These are phyloP conservation scores for Botryotinia narcissicola DNA, from an alignment of 2,329 filamentous ascomycete genomes.

Conservation along the genomic window DNA sequence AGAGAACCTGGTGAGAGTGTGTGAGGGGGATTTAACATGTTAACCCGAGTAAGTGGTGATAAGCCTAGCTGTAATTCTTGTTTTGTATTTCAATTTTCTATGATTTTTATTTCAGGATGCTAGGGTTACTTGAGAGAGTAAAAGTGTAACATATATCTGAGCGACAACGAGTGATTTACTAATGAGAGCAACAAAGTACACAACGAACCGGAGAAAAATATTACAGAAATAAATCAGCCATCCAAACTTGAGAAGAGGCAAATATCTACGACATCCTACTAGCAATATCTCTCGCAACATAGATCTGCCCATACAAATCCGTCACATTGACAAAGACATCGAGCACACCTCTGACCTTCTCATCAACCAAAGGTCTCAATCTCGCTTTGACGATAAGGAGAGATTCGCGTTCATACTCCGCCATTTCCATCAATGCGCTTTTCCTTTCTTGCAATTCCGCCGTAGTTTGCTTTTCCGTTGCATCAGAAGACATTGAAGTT, in stretches of 20 bases:
- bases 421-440: neutral
- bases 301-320: constrained; percentile 24
- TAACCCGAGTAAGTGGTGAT: neutral
- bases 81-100: neutral
- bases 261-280: neutral
- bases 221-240: neutral
- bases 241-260: neutral
- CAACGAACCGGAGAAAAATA: neutral
- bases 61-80: neutral
- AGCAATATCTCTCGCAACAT: constrained; percentile 21
- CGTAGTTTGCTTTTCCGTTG: neutral
- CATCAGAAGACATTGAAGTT: neutral
- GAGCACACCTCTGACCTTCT: neutral
- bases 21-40: neutral
- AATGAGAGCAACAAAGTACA: neutral
- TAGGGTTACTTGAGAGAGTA: neutral
- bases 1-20: neutral
- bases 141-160: neutral
- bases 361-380: neutral
- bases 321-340: constrained; percentile 20
- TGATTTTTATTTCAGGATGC: neutral
- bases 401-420: neutral
- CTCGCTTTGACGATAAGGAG: neutral
- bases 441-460: neutral
- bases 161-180: neutral